phyloP scores from a whole-genome alignment of 495 filamentous ascomycete species.

The Neurospora sp. region DNA sequence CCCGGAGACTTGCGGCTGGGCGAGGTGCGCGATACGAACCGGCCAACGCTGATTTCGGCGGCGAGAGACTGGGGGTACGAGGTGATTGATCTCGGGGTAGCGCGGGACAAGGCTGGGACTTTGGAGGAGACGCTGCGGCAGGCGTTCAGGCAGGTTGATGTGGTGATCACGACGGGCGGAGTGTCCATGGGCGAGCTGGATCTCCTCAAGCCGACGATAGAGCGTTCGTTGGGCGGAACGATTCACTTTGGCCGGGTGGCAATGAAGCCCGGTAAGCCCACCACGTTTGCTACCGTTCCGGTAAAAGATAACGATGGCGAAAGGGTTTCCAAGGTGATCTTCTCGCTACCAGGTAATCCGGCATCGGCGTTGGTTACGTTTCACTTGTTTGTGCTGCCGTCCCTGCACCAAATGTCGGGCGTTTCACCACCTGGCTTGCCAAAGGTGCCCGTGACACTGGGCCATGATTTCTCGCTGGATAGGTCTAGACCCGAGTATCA shows the following conservation, averaged over 20 bases:
- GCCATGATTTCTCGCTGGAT: conserved; percentile 64
- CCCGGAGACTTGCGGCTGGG: conserved; percentile 55
- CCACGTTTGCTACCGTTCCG: conserved; percentile 87
- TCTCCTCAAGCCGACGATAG: conserved; percentile 93
- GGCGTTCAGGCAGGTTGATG: conserved; percentile 62
- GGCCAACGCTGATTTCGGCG: conserved; percentile 73
- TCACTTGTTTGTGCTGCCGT: conserved; percentile 86
- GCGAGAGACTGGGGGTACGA: conserved; percentile 67
- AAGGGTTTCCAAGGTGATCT: conserved; percentile 59
- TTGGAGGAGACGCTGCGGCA: conserved; percentile 67
- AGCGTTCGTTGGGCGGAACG: conserved; percentile 77
- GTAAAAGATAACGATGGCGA: conserved; percentile 47
- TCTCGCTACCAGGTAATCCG: conserved; percentile 90
- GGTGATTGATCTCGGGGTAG: conserved; percentile 79
- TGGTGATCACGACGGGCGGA: conserved; percentile 87
- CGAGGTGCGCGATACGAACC: conserved; percentile 88
- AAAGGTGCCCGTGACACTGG: conserved; percentile 56
- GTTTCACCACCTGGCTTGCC: conserved; percentile 55
- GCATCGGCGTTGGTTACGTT: conserved; percentile 87
- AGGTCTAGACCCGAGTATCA: conserved; percentile 76
- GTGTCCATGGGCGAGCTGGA: conserved; percentile 98
- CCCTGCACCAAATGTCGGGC: conserved; percentile 62
- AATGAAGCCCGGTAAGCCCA: conserved; percentile 98
- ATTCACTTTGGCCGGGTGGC: conserved; percentile 94
- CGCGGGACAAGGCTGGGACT: conserved; percentile 62